phyloP scores from a whole-genome alignment of 1,284 basidiomycete genomes.

The Vanrija pseudolonga region DNA sequence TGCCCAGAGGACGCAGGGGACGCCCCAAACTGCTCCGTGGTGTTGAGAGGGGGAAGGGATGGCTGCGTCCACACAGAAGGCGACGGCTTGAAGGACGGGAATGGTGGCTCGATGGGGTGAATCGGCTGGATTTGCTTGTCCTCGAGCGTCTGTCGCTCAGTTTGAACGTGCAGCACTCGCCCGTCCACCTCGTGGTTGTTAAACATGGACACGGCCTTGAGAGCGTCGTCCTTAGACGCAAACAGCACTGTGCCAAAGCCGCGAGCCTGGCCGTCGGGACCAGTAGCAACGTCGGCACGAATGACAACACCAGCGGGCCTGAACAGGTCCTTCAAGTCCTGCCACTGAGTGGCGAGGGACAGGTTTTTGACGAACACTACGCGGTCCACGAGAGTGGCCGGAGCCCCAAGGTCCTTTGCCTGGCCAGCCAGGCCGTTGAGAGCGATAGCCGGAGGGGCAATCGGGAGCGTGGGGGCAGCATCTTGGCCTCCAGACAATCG shows the following conservation, averaged over 20 bases:
- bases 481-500: background rate
- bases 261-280: constrained; percentile 75
- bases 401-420: constrained; percentile 36
- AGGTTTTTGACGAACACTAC: constrained; percentile 75
- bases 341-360: constrained; percentile 97
- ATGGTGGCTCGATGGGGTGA: constrained; percentile 13
- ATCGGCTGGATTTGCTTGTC: constrained; percentile 18
- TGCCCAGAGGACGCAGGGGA: background rate
- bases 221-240: constrained; percentile 77
- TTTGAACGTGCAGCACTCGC: constrained; percentile 37
- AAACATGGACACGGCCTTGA: constrained; percentile 77
- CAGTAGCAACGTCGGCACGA: constrained; percentile 81
- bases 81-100: constrained; percentile 11
- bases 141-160: constrained; percentile 35
- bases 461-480: background rate
- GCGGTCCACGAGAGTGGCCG: constrained; percentile 39
- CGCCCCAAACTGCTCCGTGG: background rate
- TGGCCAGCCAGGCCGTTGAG: constrained; percentile 37
- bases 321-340: constrained; percentile 91
- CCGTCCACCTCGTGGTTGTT: constrained; percentile 42
- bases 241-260: constrained; percentile 87
- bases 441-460: constrained; percentile 12
- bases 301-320: constrained; percentile 80
- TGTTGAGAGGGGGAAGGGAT: background rate
- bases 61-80: constrained; percentile 5